Conservation (phyloP, 2,329 filamentous ascomycete genomes). For the Ascochyta rabiei region DNA sequence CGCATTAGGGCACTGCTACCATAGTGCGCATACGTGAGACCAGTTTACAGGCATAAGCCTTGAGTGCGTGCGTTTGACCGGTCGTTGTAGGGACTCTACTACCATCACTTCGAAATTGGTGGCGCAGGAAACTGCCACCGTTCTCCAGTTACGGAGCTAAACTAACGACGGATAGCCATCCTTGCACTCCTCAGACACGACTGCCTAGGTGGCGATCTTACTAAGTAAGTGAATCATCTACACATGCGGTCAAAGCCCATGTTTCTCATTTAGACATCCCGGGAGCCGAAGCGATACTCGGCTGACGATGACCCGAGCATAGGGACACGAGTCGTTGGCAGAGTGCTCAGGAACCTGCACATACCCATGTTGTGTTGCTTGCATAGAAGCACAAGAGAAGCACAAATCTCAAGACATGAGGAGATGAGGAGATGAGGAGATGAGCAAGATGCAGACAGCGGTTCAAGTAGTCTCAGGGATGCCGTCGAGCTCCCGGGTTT, state of each 20-base stretch:
- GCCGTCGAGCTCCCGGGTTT: not conserved
- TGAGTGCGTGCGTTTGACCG: too few relatives aligned
- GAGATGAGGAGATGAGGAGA: too few relatives aligned
- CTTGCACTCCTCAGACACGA: too few relatives aligned
- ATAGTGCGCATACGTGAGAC: too few relatives aligned
- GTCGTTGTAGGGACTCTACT: too few relatives aligned
- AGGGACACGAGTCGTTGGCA: not conserved
- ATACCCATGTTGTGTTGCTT: not conserved
- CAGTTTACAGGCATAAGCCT: too few relatives aligned
- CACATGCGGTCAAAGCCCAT: not conserved
- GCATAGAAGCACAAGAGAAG: not conserved
- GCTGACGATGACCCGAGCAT: not conserved
- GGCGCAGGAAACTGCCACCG: too few relatives aligned
- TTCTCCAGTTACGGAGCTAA: too few relatives aligned
- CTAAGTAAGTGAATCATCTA: not conserved
- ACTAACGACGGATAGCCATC: too few relatives aligned
- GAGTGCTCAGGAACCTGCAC: not conserved
- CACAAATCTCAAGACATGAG: not conserved
- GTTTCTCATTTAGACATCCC: not conserved
- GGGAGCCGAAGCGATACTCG: not conserved
- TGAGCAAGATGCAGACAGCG: not conserved
- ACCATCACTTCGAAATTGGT: not conserved
- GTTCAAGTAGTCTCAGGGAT: too few relatives aligned
- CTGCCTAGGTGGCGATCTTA: too few relatives aligned
- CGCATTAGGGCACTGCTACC: too few relatives aligned